These are phyloP conservation scores for Chenopodium berlandieri DNA, from an alignment of 148 eudicot genomes.

Conservation along the genomic window DNA sequence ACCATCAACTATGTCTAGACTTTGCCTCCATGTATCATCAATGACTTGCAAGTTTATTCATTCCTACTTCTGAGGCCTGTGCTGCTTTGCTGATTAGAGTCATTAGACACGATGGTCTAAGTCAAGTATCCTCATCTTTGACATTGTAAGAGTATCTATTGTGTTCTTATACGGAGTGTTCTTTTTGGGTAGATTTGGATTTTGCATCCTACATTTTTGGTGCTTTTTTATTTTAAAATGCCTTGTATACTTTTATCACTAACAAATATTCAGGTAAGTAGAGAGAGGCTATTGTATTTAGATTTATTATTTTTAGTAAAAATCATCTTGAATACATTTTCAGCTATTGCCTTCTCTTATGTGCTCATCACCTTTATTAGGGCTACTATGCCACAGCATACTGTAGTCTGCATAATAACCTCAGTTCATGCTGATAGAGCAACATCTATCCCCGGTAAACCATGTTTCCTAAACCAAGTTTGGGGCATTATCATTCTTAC, in stretches of 20 bases:
- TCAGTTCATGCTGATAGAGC: neutral
- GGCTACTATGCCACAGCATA: neutral
- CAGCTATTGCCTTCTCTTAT: neutral
- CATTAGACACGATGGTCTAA: neutral
- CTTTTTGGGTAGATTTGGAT: neutral
- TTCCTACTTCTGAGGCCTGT: neutral
- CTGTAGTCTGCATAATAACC: neutral
- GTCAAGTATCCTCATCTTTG: neutral
- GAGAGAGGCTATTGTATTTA: constrained; percentile 12
- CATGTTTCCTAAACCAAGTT: neutral
- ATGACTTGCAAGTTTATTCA: neutral
- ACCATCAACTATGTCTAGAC: constrained; percentile 66
- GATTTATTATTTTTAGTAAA: neutral
- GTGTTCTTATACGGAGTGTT: neutral
- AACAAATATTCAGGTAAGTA: neutral
- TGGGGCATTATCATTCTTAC: neutral
- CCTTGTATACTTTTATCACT: neutral
- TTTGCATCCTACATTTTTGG: neutral
- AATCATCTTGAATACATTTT: constrained; percentile 1
- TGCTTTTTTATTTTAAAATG: neutral
- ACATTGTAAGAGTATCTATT: constrained; percentile 1
- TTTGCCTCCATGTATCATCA: constrained; percentile 77
- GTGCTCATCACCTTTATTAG: neutral
- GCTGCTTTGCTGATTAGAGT: neutral
- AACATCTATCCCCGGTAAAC: neutral